Percentiles rank a stretch among this genome's conserved stretches.
Conservation (phyloP, 305 asterid species). For the Solanum aculeatissimum region DNA sequence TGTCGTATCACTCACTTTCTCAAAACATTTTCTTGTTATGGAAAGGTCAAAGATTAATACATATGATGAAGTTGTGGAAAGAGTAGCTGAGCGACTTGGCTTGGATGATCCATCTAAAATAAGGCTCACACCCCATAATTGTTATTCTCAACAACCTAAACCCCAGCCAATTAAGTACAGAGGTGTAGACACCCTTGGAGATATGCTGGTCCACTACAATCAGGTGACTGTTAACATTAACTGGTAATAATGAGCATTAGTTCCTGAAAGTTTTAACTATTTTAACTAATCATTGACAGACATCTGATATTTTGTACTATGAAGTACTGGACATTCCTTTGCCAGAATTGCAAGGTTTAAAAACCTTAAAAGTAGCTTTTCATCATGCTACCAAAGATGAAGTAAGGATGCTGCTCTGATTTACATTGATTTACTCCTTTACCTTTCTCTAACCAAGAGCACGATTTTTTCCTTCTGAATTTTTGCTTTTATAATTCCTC, state of each 20-base stretch:
- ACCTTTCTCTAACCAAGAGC: not conserved
- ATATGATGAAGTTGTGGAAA: constrained; percentile 72
- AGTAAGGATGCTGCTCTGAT: constrained; percentile 26
- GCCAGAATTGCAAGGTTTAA: constrained; percentile 75
- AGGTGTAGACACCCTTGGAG: constrained; percentile 50
- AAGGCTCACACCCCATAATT: constrained; percentile 73
- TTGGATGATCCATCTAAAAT: constrained; percentile 69
- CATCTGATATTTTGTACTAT: constrained; percentile 73
- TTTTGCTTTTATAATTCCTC: not conserved
- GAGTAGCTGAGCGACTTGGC: constrained; percentile 50
- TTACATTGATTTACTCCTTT: not conserved
- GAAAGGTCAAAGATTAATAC: constrained; percentile 60
- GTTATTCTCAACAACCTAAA: constrained; percentile 75
- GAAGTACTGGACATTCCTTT: constrained; percentile 81
- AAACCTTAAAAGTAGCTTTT: constrained; percentile 72
- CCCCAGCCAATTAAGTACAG: constrained; percentile 65
- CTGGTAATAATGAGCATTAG: not conserved
- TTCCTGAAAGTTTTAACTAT: not conserved
- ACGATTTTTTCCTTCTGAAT: not conserved
- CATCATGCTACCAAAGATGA: constrained; percentile 59
- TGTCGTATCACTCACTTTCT: not conserved
- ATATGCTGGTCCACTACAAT: constrained; percentile 75
- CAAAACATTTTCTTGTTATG: constrained; percentile 1
- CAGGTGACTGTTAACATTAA: constrained; percentile 31
- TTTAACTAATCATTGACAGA: constrained; percentile 15